Evolutionary conservation across 2,329 filamentous ascomycete species (phyloP), one percentile per base, ranked within the genome.

Genomic region (Colletotrichum costaricense): DNA sequence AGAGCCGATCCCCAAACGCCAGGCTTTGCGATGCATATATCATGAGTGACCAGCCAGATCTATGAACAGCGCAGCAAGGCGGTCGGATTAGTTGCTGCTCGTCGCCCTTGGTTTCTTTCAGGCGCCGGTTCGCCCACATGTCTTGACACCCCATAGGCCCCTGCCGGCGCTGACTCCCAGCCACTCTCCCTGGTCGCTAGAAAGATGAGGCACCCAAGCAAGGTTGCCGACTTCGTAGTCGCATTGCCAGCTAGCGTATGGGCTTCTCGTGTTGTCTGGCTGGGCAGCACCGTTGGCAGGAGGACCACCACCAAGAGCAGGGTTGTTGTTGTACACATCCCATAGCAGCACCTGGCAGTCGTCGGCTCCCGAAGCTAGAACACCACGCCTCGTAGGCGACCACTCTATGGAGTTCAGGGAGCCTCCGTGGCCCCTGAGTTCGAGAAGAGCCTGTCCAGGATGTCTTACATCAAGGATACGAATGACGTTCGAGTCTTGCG

Each of bases 381-480:
- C 93, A 28, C 97, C 97, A 78, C 97, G 90, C 72, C 95, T 90
- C 68, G 91, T 90, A 0, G 95, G 96, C 9, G 95, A 97, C 97
- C 97, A 99, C 84, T 99, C 97, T 72, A 98, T 93, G 79, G 94
- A 97, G 84, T 97, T 98, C 70, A 99, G 90, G 8, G 94, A 84
- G 5, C 94, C 93, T 26, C 91, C 90, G 80, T 99, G 96, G 26
- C 97, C 97, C 60, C 94, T 94, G 49, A 99, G 91, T 81, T 99
- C 97, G 30, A 99, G 90, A 5, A 99, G 89, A 2, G 97, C 97
- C 83, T 98, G 97, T 6, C 97, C 97, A 0, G 97, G 97, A 83
- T 99, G 97, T 62, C 97, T 93, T 3, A 98, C 96, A 79, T 99
- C 97, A 35, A 99, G 91, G 67, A 99, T 97, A 60, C 97, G 94